Evolutionary conservation across 1,139 yeast species (phyloP).

Genomic region (Diutina catenulata): DNA sequence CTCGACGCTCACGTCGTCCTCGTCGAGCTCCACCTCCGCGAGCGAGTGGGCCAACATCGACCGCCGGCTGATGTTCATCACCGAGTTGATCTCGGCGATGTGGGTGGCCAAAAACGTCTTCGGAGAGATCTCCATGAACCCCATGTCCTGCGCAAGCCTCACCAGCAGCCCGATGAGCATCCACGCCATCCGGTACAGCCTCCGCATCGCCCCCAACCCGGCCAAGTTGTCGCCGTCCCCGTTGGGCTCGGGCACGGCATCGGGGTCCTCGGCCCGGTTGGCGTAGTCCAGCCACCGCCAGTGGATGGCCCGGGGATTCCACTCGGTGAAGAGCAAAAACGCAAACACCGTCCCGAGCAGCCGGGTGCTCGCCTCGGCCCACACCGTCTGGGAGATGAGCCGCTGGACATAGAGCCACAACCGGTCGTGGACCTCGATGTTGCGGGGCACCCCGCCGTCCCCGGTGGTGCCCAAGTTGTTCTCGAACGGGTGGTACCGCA

Average conservation of each 20-base stretch:
- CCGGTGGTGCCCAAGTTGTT: conserved; percentile 16
- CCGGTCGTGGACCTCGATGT: conserved; percentile 60
- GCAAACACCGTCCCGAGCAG: conserved; percentile 82
- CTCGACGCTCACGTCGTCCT: conserved; percentile 26
- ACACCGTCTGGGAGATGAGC: conserved; percentile 74
- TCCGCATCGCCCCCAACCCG: conserved; percentile 75
- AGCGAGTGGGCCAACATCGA: conserved; percentile 60
- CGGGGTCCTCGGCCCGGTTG: conserved; percentile 36
- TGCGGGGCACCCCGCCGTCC: conserved; percentile 13
- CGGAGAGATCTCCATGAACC: conserved; percentile 62
- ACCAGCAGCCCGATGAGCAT: conserved; percentile 85
- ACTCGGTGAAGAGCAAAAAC: conserved; percentile 77
- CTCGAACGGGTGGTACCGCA: conserved; percentile 53
- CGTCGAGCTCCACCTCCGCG: conserved; percentile 32
- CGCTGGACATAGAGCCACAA: conserved; percentile 79
- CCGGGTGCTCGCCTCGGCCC: conserved; percentile 90
- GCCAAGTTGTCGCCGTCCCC: conserved; percentile 31
- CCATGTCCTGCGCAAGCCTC: conserved; percentile 79
- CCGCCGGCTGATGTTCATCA: conserved; percentile 58
- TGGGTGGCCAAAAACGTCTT: conserved; percentile 76
- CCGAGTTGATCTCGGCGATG: conserved; percentile 66
- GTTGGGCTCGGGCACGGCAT: not conserved
- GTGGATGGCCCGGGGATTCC: conserved; percentile 93
- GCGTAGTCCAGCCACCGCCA: conserved; percentile 86
- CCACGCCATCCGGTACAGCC: conserved; percentile 90